These are phyloP conservation scores for Chrysanthemum lavandulifolium DNA, from an alignment of 129 eudicot species.

Conservation along the genomic window DNA sequence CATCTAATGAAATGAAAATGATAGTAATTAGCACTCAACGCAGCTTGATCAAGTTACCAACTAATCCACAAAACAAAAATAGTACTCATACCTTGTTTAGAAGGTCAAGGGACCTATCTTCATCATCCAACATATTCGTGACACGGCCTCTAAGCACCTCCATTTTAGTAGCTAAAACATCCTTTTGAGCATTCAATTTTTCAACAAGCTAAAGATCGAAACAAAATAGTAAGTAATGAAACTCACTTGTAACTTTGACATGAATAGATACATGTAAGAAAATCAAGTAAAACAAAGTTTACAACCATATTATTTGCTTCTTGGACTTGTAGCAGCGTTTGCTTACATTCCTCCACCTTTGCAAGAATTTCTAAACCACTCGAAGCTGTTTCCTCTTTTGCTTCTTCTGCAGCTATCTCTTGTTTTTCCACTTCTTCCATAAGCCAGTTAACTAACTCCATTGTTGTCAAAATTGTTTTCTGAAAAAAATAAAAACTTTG, in stretches of 20 bases:
- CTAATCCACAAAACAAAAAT: not conserved
- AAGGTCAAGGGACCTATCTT: conserved; percentile 51
- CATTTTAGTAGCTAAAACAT: conserved; percentile 39
- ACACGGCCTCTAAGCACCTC: conserved; percentile 71
- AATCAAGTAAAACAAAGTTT: too few species aligned
- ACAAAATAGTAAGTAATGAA: too few species aligned
- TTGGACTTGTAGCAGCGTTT: not conserved
- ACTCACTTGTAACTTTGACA: too few species aligned
- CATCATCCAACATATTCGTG: conserved; percentile 50
- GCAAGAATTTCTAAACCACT: not conserved
- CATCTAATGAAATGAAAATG: conserved; percentile 26
- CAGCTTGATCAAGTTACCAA: too few species aligned
- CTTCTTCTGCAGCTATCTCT: not conserved
- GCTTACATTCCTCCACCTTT: not conserved
- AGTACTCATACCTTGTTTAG: conserved; percentile 45
- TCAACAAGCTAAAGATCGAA: too few species aligned
- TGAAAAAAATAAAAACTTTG: too few species aligned
- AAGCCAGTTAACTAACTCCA: not conserved
- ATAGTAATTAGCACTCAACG: not conserved
- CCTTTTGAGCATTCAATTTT: too few species aligned
- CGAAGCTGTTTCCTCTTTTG: not conserved
- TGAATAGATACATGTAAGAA: too few species aligned
- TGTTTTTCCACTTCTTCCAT: not conserved
- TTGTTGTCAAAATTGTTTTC: not conserved
- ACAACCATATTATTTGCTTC: not conserved